These are phyloP conservation scores for Carex sylvatica DNA, from an alignment of 202 grass and related monocot genomes.

Conservation along the genomic window DNA sequence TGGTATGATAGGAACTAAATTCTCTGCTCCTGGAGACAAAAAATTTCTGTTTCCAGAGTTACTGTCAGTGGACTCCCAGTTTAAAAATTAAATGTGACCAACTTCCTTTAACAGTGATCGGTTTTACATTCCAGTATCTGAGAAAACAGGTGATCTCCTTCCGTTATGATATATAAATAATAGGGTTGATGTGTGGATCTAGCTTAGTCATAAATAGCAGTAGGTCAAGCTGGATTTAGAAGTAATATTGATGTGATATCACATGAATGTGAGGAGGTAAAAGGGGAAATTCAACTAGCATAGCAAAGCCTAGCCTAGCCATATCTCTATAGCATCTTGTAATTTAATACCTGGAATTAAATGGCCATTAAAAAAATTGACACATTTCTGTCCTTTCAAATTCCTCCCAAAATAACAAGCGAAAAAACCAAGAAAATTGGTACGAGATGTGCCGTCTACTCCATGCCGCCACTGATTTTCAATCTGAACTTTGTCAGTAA, in stretches of 20 bases:
- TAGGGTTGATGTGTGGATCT: neutral
- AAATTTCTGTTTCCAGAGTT: too few relatives aligned
- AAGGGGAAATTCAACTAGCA: neutral
- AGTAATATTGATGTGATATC: slow-evolving; percentile 8
- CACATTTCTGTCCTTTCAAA: neutral
- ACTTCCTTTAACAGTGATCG: too few relatives aligned
- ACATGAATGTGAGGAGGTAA: neutral
- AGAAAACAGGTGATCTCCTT: too few relatives aligned
- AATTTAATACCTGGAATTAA: neutral
- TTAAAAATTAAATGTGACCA: too few relatives aligned
- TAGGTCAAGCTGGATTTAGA: neutral
- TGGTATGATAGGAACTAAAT: too few relatives aligned
- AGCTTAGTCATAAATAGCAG: slow-evolving; percentile 3
- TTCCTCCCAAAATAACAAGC: slow-evolving; percentile 1
- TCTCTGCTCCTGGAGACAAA: too few relatives aligned
- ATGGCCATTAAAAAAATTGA: neutral
- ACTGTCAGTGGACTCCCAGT: too few relatives aligned
- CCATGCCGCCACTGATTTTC: neutral
- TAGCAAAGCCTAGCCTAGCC: neutral
- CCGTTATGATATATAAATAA: too few relatives aligned
- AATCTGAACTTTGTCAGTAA: neutral
- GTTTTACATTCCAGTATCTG: too few relatives aligned
- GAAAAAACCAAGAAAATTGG: neutral
- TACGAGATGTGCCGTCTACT: neutral
- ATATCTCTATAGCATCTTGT: neutral